Base-by-base conservation (phyloP, 768 basidiomycete species). In the Trametes cinnabarina region DNA sequence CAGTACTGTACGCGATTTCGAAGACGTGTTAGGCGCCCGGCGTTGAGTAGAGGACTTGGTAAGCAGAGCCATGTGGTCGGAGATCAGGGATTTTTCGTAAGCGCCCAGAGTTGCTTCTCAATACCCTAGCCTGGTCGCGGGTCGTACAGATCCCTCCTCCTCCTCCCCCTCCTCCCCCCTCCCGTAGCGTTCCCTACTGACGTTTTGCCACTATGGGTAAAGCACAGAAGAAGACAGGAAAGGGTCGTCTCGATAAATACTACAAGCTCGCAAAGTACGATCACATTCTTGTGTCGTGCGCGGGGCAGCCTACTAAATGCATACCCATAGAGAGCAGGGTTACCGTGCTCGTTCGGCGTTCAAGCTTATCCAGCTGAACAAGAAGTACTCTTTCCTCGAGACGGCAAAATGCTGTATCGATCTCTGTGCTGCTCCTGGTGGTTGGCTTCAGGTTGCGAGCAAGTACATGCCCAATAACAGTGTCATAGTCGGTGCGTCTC, bases 261-360 rank as follows among this genome's bases (percentile, higher is more conserved):
- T 98, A 98, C 76, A 94, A 92, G 70, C 89, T 95, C 70, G 92
- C 91, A 75, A 92, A 93, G 91, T 92, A 67, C 20, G 58, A 53
- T 35, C 48, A 37, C 61, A 12, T 30, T 26, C 37, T 58, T 22
- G 20, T 25, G 60, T 56, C 32, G 60, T 50, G 57, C 44, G 20
- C 1, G 30, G 7, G 30, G 12, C 6, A n/a, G 15, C 17, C 37
- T 40, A 25, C 46, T 43, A 28, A 60, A 49, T 14, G 4, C 28
- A 2, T 53, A 8, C 35, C 48, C 51, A 10, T 70, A 98, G 95
- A 74, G 96, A 98, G 77, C 97, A 99, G 79, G 97, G 97, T 60
- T 99, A 95, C 72, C 91, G 97, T 62, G 97, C 97, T 65, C 97
- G 97, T 80, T 99, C 97, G 15, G 97, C 97, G 2, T 96, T 96